Evolutionary conservation across 1,284 basidiomycete genomes (phyloP).

Genomic region (Ustilago hordei): DNA sequence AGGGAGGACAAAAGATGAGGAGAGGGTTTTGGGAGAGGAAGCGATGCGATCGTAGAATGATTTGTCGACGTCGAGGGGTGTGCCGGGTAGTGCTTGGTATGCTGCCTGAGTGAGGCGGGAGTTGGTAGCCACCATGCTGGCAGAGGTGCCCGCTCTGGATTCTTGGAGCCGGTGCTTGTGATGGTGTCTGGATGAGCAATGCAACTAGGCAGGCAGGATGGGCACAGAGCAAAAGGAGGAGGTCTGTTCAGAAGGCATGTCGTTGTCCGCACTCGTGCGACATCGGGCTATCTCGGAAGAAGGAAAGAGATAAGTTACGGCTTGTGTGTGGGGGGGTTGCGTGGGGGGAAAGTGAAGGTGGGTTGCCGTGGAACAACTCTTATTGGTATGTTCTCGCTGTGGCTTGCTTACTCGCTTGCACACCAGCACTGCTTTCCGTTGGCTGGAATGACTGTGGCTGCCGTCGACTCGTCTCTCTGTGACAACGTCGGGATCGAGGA

Average conservation of each 20-base stretch:
- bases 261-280: conserved; percentile 11
- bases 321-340: background rate
- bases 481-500: background rate
- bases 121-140: conserved; percentile 7
- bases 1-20: conserved; percentile 9
- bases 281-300: background rate
- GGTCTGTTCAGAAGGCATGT: background rate
- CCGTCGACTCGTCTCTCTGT: background rate
- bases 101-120: conserved; percentile 20
- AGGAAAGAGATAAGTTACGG: conserved; percentile 14
- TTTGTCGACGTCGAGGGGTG: conserved; percentile 16
- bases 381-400: no score
- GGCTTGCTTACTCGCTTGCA: background rate
- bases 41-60: conserved; percentile 21
- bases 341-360: background rate
- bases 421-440: background rate
- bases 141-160: background rate
- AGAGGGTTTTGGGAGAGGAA: background rate
- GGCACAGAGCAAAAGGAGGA: background rate
- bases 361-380: conserved; percentile 3
- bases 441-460: background rate
- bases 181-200: background rate
- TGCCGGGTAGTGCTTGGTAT: conserved; percentile 22
- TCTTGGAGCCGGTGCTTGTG: background rate
- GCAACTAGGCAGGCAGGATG: background rate